Evolutionary conservation across 2,329 filamentous ascomycete species (phyloP).

Genomic region (Xylariaceae sp.): DNA sequence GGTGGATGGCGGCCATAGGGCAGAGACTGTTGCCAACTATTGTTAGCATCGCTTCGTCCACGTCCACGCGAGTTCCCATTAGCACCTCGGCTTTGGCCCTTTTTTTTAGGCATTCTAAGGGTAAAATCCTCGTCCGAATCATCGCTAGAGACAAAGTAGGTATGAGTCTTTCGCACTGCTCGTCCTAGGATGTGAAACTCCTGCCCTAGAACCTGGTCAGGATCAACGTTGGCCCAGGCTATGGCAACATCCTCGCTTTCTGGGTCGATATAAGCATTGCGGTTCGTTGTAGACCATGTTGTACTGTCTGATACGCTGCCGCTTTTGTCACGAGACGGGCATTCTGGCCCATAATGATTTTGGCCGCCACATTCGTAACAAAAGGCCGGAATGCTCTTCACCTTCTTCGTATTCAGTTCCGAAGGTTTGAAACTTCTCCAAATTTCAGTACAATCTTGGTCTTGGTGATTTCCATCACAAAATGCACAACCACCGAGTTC

Average conservation of each 20-base stretch:
- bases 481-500: slow-evolving; percentile 57
- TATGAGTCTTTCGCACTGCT: slow-evolving; percentile 29
- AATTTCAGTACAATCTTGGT: slow-evolving; percentile 55
- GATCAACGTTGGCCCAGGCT: slow-evolving; percentile 25
- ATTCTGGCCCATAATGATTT: slow-evolving; percentile 57
- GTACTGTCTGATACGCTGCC: slow-evolving; percentile 33
- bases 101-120: slow-evolving; percentile 29
- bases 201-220: background rate
- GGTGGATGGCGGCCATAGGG: slow-evolving; percentile 27
- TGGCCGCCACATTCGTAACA: slow-evolving; percentile 54
- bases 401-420: slow-evolving; percentile 41
- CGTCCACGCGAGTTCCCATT: slow-evolving; percentile 6
- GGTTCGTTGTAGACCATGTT: slow-evolving; percentile 52
- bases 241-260: slow-evolving; percentile 40
- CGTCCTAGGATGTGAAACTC: slow-evolving; percentile 30
- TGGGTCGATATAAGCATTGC: slow-evolving; percentile 47
- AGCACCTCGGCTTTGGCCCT: slow-evolving; percentile 17
- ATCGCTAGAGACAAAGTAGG: slow-evolving; percentile 33
- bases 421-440: slow-evolving; percentile 55
- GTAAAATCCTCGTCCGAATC: slow-evolving; percentile 34
- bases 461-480: slow-evolving; percentile 57
- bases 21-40: slow-evolving; percentile 25
- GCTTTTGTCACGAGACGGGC: slow-evolving; percentile 34
- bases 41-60: slow-evolving; percentile 10
- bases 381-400: slow-evolving; percentile 46